A percentile compares a stretch with the other conserved stretches of the same genome.
Conservation (phyloP, 331 rosid species). For the Phaseolus coccineus region DNA sequence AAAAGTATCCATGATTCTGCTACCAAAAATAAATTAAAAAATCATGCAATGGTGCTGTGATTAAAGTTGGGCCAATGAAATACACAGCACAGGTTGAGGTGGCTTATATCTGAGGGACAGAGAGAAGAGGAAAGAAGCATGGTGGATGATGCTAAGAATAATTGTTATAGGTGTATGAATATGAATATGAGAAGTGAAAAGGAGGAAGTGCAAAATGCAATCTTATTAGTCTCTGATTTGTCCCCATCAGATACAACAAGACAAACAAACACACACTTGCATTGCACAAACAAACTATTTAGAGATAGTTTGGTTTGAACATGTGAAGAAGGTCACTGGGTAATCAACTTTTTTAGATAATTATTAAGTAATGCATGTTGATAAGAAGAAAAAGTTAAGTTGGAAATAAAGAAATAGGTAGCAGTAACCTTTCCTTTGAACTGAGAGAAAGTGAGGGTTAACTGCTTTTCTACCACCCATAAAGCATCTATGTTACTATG, state of each 20-base stretch:
- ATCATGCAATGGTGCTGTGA: too few relatives aligned
- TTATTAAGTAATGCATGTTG: conserved; percentile 45
- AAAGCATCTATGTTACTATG: conserved; percentile 28
- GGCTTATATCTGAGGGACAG: not conserved
- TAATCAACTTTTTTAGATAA: conserved; percentile 40
- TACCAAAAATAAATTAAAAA: too few relatives aligned
- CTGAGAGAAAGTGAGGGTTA: conserved; percentile 49
- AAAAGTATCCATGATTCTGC: too few relatives aligned
- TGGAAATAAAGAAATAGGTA: conserved; percentile 41
- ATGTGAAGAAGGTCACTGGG: conserved; percentile 36
- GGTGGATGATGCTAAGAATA: not conserved
- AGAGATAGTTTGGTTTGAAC: conserved; percentile 35
- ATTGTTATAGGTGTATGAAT: not conserved
- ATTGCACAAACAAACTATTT: conserved; percentile 22
- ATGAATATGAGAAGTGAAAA: not conserved
- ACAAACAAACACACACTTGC: not conserved
- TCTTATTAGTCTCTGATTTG: conserved; percentile 9
- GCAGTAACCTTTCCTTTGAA: conserved; percentile 28
- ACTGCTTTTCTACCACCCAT: conserved; percentile 49
- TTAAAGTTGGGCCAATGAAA: too few relatives aligned
- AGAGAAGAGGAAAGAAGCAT: not conserved
- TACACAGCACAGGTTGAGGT: not conserved
- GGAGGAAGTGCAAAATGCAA: not conserved
- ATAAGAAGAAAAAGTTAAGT: conserved; percentile 28
- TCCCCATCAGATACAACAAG: conserved; percentile 16